These are phyloP conservation scores for Fusarium pininemorale DNA, from an alignment of 2,329 filamentous ascomycete species.

Conservation along the genomic window DNA sequence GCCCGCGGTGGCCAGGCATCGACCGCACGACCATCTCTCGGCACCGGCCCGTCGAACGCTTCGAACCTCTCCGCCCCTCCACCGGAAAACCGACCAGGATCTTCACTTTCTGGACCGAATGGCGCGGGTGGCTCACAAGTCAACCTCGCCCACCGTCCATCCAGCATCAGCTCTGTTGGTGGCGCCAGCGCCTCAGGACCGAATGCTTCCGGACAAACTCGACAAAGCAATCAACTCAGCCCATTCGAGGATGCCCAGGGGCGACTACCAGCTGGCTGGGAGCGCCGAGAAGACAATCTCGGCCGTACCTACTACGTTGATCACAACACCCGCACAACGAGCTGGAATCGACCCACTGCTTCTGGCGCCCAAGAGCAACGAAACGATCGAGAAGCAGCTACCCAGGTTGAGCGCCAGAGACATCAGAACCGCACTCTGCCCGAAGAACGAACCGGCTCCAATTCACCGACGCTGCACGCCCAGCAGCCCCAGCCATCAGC, in stretches of 20 bases:
- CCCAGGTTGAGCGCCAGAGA: conserved; percentile 88
- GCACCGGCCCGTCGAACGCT: conserved; percentile 55
- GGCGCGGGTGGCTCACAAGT: conserved; percentile 54
- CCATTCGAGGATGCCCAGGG: conserved; percentile 98
- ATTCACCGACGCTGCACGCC: conserved; percentile 79
- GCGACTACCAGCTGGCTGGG: conserved; percentile 91
- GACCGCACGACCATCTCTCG: conserved; percentile 57
- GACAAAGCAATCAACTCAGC: conserved; percentile 66
- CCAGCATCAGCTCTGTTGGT: conserved; percentile 55
- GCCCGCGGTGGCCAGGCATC: conserved; percentile 62
- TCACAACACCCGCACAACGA: conserved; percentile 95
- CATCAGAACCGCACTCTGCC: conserved; percentile 96
- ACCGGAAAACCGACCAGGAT: conserved; percentile 60
- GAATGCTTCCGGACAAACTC: conserved; percentile 47
- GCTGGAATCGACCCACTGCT: conserved; percentile 89
- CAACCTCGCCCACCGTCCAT: conserved; percentile 57
- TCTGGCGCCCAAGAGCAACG: conserved; percentile 77
- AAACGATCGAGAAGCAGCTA: conserved; percentile 85
- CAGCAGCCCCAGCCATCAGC: conserved; percentile 54
- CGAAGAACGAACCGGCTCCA: conserved; percentile 93
- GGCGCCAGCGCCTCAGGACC: conserved; percentile 39
- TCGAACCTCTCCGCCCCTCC: conserved; percentile 55
- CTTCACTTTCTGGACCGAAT: conserved; percentile 62
- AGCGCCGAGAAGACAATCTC: conserved; percentile 92
- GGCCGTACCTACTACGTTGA: conserved; percentile 98